phyloP scores from a whole-genome alignment of 2,329 filamentous ascomycete species.

The Aspergillus sp. region DNA sequence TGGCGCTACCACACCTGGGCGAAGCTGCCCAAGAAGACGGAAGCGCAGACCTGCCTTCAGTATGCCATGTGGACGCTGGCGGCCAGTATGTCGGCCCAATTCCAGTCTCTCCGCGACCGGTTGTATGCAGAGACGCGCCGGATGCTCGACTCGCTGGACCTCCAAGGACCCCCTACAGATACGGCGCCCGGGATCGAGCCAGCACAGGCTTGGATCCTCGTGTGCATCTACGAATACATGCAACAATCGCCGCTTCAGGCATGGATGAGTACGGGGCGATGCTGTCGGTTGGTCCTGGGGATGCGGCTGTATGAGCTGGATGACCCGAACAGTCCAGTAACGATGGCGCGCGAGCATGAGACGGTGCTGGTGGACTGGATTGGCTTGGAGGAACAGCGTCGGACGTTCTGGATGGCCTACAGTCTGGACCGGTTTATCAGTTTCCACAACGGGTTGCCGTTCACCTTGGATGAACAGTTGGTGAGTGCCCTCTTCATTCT shows the following conservation, averaged over 20 bases:
- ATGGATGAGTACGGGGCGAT: conserved; percentile 42
- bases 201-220: conserved; percentile 41
- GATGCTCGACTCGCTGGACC: conserved; percentile 26
- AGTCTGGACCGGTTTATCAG: conserved; percentile 41
- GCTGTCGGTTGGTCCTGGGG: conserved; percentile 41
- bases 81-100: conserved; percentile 36
- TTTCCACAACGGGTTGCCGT: conserved; percentile 32
- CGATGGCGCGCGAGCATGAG: conserved; percentile 16
- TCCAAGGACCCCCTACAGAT: conserved; percentile 8
- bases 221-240: conserved; percentile 43
- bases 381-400: conserved; percentile 38
- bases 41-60: conserved; percentile 32
- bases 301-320: conserved; percentile 42
- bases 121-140: conserved; percentile 31
- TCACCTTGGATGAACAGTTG: conserved; percentile 32
- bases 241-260: conserved; percentile 35
- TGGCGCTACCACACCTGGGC: conserved; percentile 33
- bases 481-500: conserved; percentile 15
- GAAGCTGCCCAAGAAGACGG: conserved; percentile 17
- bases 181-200: conserved; percentile 29
- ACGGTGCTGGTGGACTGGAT: conserved; percentile 25
- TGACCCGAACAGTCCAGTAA: conserved; percentile 21
- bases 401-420: conserved; percentile 48
- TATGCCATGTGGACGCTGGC: conserved; percentile 43
- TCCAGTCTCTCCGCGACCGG: conserved; percentile 27